phyloP scores from a whole-genome alignment of 768 basidiomycete species.

The Russula dissimulans region DNA sequence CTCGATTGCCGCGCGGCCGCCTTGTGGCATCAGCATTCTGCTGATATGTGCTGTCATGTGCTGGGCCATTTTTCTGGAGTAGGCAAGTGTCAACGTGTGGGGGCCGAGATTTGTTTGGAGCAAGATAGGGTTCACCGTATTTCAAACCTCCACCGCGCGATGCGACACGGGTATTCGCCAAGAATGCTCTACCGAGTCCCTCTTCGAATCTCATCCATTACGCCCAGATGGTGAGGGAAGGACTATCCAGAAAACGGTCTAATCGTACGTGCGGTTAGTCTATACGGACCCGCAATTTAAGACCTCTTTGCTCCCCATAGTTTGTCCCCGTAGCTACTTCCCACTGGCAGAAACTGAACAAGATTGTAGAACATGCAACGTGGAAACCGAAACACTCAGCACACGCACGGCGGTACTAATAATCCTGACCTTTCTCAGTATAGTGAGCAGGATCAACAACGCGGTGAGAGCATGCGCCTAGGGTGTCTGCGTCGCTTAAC shows the following conservation, averaged over 20 bases:
- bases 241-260: neutral
- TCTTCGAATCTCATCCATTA: neutral
- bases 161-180: neutral
- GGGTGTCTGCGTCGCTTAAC: neutral
- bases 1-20: neutral
- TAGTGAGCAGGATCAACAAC: neutral
- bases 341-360: neutral
- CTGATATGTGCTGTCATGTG: neutral
- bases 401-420: neutral
- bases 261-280: neutral
- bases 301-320: neutral
- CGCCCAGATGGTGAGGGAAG: neutral
- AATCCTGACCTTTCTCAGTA: neutral
- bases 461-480: neutral
- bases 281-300: neutral
- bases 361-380: neutral
- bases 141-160: neutral
- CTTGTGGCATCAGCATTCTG: slow-evolving; percentile 3
- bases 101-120: neutral
- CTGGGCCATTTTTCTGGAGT: neutral
- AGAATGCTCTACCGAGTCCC: neutral
- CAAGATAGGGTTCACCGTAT: neutral
- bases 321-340: no score
- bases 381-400: neutral
- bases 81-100: neutral